These are phyloP conservation scores for Chaetomium sp. DNA, from an alignment of 2,329 filamentous ascomycete genomes.

Conservation along the genomic window DNA sequence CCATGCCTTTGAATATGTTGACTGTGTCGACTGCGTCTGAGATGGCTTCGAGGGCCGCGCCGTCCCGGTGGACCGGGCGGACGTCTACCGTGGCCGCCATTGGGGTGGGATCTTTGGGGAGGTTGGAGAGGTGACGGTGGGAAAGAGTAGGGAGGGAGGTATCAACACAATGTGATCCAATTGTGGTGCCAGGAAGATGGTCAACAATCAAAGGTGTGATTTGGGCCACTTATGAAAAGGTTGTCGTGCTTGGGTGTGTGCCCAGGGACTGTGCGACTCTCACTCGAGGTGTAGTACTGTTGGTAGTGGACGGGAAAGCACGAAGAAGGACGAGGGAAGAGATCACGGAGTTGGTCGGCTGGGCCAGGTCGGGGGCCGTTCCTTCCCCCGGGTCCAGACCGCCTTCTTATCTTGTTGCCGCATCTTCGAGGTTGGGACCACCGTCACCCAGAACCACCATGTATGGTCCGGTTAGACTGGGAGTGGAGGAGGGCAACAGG, in stretches of 20 bases:
- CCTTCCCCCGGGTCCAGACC: background rate
- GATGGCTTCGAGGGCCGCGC: slow-evolving; percentile 40
- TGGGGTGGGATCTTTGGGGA: background rate
- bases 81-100: slow-evolving; percentile 39
- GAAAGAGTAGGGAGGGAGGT: background rate
- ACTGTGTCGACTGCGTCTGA: slow-evolving; percentile 43
- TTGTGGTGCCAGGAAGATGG: background rate
- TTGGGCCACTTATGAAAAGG: background rate
- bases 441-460: background rate
- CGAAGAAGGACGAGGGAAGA: background rate
- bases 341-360: background rate
- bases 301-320: background rate
- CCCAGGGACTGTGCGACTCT: background rate
- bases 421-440: background rate
- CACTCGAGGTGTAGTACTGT: background rate
- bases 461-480: background rate
- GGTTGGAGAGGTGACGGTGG: background rate
- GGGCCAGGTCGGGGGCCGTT: background rate
- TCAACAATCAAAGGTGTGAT: background rate
- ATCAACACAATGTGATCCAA: background rate
- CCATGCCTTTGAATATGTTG: slow-evolving; percentile 38
- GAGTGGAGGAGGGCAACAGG: background rate
- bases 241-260: background rate
- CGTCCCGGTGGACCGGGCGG: slow-evolving; percentile 28
- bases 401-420: background rate